Evolutionary conservation across 768 basidiomycete species (phyloP).

Genomic region (Postia placenta): DNA sequence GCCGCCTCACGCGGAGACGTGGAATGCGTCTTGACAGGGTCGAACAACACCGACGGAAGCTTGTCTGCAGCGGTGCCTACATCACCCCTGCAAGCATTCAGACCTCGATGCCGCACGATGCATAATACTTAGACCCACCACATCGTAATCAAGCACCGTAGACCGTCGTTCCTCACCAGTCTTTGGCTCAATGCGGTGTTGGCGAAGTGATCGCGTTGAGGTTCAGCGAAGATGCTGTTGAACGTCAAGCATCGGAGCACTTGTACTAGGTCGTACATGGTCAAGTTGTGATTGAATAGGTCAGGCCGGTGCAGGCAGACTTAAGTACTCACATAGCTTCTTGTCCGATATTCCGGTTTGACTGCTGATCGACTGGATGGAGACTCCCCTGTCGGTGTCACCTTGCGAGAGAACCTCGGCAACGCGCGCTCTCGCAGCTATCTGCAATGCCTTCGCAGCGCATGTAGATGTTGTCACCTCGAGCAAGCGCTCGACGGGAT

Average conservation of each 20-base stretch:
- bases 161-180: not conserved
- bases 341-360: not conserved
- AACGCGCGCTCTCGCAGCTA: not conserved
- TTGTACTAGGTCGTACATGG: not conserved
- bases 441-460: slow-evolving; percentile 2
- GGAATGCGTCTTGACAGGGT: slow-evolving; percentile 4
- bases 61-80: not conserved
- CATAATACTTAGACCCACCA: not conserved
- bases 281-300: not conserved
- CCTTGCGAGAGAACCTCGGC: slow-evolving; percentile 3
- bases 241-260: not conserved
- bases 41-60: slow-evolving; percentile 3
- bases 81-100: not conserved
- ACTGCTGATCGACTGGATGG: not conserved
- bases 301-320: too few species aligned
- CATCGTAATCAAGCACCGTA: slow-evolving; percentile 1
- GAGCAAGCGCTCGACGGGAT: slow-evolving; percentile 4
- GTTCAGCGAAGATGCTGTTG: slow-evolving; percentile 3
- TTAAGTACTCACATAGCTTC: slow-evolving; percentile 1
- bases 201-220: slow-evolving; percentile 1
- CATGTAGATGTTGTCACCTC: not conserved
- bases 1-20: slow-evolving; percentile 2
- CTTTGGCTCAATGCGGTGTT: slow-evolving; percentile 2
- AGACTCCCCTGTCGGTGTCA: not conserved
- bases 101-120: not conserved